Percentiles rank a stretch among this genome's conserved stretches.
These are phyloP conservation scores for Pyrus communis DNA, from an alignment of 306 rosid species.

Conservation along the genomic window DNA sequence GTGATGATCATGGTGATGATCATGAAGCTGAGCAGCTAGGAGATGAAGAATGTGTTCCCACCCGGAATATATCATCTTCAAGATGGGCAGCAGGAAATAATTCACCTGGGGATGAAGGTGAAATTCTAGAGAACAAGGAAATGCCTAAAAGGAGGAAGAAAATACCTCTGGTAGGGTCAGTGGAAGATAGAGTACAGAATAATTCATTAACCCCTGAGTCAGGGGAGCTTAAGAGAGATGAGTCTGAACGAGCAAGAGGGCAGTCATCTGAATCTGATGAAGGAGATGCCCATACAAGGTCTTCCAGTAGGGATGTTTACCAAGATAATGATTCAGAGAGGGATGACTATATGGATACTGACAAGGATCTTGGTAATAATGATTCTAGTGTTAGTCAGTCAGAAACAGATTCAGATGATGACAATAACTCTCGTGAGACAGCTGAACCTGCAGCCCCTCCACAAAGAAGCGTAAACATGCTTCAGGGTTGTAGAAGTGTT, in stretches of 20 bases:
- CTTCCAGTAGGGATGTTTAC: conserved; percentile 56
- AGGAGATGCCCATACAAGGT: conserved; percentile 38
- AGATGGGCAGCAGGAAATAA: conserved; percentile 90
- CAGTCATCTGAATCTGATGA: conserved; percentile 73
- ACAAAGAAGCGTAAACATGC: conserved; percentile 83
- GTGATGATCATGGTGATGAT: conserved; percentile 23
- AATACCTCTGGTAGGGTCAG: conserved; percentile 26
- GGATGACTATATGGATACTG: conserved; percentile 62
- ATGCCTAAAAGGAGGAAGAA: conserved; percentile 55
- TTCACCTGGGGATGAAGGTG: conserved; percentile 90
- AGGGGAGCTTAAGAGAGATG: conserved; percentile 54
- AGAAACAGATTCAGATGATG: conserved; percentile 61
- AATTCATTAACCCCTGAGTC: conserved; percentile 56
- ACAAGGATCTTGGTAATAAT: conserved; percentile 40
- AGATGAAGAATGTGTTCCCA: conserved; percentile 67
- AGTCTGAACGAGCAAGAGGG: conserved; percentile 44
- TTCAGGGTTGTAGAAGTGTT: conserved; percentile 97
- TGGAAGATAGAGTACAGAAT: conserved; percentile 39
- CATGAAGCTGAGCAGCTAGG: conserved; percentile 46
- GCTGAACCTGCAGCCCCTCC: conserved; percentile 57
- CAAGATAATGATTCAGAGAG: conserved; percentile 46
- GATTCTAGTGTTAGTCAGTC: conserved; percentile 47
- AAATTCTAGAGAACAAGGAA: conserved; percentile 48
- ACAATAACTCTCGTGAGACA: conserved; percentile 35
- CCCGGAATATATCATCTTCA: conserved; percentile 79